phyloP scores from a whole-genome alignment of 176 grass and related monocot genomes.

The Eleusine coracana region DNA sequence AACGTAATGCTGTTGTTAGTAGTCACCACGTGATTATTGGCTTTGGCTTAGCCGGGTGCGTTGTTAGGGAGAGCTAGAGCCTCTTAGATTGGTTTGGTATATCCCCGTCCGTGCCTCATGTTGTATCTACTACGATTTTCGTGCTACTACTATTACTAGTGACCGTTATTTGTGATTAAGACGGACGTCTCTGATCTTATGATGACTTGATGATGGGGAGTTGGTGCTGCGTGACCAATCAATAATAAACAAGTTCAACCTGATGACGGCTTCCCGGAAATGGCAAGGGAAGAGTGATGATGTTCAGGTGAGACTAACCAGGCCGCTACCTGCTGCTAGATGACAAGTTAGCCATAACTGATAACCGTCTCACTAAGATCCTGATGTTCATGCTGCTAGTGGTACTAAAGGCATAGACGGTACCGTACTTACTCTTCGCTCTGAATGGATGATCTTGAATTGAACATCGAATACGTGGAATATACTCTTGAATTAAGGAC shows the following conservation, averaged over 20 bases:
- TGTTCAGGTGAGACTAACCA: not conserved
- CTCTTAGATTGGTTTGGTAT: conserved; percentile 36
- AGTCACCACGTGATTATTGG: conserved; percentile 47
- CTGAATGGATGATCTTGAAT: not conserved
- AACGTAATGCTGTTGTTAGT: conserved; percentile 37
- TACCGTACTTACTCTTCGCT: not conserved
- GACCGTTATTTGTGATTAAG: conserved; percentile 32
- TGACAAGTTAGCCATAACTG: not conserved
- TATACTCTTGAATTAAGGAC: not conserved
- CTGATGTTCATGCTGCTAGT: not conserved
- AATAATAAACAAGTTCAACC: not conserved
- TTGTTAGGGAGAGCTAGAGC: not conserved
- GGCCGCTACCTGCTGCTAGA: not conserved
- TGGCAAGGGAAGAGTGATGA: not conserved
- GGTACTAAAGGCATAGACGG: not conserved
- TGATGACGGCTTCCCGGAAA: conserved; percentile 9
- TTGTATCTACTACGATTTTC: conserved; percentile 43
- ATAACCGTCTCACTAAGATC: not conserved
- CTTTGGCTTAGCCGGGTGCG: conserved; percentile 18
- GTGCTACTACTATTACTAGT: conserved; percentile 16
- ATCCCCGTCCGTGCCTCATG: conserved; percentile 26
- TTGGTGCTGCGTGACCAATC: not conserved
- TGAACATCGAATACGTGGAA: not conserved
- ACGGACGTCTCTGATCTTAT: conserved; percentile 10
- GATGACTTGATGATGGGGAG: not conserved